Evolutionary conservation across 768 basidiomycete species (phyloP).

Genomic region (Trametes cinnabarina): DNA sequence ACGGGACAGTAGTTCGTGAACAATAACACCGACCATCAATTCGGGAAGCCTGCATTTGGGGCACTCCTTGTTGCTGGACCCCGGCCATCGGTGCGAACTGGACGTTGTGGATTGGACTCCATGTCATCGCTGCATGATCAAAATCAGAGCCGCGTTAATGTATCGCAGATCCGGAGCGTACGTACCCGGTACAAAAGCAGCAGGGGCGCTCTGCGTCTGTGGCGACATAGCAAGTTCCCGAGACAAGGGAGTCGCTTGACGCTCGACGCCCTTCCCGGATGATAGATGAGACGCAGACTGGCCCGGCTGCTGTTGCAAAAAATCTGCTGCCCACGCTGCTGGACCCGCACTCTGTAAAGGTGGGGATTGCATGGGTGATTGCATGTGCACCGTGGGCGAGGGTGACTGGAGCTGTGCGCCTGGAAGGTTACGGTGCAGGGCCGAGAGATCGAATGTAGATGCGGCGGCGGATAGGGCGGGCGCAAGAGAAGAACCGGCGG

Average conservation of each 20-base stretch:
- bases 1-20: neutral
- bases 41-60: constrained; percentile 6
- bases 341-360: constrained; percentile 20
- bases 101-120: neutral
- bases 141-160: neutral
- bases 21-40: constrained; percentile 11
- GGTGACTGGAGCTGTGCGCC: constrained; percentile 19
- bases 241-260: constrained; percentile 1
- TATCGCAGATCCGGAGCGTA: neutral
- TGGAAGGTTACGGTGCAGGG: constrained; percentile 51
- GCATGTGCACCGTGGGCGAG: constrained; percentile 15
- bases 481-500: constrained; percentile 28
- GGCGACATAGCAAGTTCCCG: constrained; percentile 10
- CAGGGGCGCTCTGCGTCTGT: neutral
- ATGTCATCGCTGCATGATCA: constrained; percentile 1
- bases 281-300: neutral
- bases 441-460: constrained; percentile 55
- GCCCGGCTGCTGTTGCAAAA: constrained; percentile 40
- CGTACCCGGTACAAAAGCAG: constrained; percentile 7
- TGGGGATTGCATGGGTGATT: constrained; percentile 23
- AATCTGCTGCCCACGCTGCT: constrained; percentile 65
- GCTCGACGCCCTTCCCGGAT: neutral
- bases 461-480: constrained; percentile 34
- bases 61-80: constrained; percentile 1
- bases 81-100: constrained; percentile 15